Evolutionary conservation across 225 moss, liverwort and hornwort species (phyloP).

Genomic region (Polytrichum commune): DNA sequence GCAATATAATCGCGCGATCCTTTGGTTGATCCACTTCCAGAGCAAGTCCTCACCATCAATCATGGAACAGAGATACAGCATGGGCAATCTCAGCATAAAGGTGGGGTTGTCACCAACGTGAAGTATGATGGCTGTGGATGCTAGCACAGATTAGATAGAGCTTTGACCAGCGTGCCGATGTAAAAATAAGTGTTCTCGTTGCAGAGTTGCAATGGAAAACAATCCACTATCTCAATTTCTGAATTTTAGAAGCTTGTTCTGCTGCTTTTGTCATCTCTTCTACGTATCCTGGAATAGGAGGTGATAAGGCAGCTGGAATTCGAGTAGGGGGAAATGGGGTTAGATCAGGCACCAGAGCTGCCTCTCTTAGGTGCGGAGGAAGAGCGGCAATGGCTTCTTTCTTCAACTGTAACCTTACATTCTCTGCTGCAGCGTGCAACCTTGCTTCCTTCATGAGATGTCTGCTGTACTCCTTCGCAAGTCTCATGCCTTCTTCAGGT

Average conservation of each 20-base stretch:
- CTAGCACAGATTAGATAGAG: no score
- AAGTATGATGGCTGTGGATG: no score
- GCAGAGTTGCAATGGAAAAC: no score
- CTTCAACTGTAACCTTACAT: slow-evolving; percentile 72
- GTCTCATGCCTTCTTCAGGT: slow-evolving; percentile 65
- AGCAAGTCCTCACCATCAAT: no score
- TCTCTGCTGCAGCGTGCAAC: slow-evolving; percentile 64
- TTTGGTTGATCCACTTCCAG: no score
- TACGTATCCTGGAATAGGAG: slow-evolving; percentile 83
- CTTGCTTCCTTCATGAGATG: slow-evolving; percentile 65
- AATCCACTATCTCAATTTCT: slow-evolving; percentile 41
- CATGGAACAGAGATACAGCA: no score
- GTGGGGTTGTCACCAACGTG: no score
- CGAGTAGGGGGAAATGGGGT: slow-evolving; percentile 83
- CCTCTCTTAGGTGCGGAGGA: slow-evolving; percentile 76
- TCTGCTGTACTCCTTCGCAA: slow-evolving; percentile 84
- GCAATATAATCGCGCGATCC: no score
- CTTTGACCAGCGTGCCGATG: no score
- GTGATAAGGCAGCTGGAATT: slow-evolving; percentile 86
- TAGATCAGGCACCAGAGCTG: slow-evolving; percentile 82
- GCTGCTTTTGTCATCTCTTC: slow-evolving; percentile 74
- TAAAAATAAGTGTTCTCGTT: no score
- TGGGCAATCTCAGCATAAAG: no score
- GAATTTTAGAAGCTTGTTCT: slow-evolving; percentile 51
- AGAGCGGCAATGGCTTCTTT: slow-evolving; percentile 84